phyloP scores from a whole-genome alignment of 2,329 filamentous ascomycete genomes.

The Nothopassalora personata region DNA sequence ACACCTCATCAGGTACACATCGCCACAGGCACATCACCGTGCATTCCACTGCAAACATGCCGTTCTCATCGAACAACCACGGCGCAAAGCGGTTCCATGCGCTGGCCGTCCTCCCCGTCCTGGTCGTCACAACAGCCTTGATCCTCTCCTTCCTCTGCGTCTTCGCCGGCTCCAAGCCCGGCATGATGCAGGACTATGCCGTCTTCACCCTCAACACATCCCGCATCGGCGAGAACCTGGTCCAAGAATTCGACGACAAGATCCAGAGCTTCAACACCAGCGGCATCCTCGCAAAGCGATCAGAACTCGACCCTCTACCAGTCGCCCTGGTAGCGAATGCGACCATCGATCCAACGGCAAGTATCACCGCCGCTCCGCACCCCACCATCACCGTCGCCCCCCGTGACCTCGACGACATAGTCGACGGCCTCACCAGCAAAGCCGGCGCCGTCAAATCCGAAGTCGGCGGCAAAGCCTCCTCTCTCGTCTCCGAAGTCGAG shows the following conservation, averaged over 20 bases:
- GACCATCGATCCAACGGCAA: background rate
- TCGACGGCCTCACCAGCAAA: slow-evolving; percentile 23
- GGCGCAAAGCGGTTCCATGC: slow-evolving; percentile 12
- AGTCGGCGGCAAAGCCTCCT: slow-evolving; percentile 18
- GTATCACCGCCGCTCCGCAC: slow-evolving; percentile 10
- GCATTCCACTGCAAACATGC: background rate
- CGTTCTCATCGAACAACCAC: background rate
- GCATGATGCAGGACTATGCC: slow-evolving; percentile 53
- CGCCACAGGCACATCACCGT: background rate
- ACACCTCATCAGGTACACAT: background rate
- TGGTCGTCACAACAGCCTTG: slow-evolving; percentile 49
- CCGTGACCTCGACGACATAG: slow-evolving; percentile 24
- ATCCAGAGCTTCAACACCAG: slow-evolving; percentile 21
- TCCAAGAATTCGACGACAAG: slow-evolving; percentile 28
- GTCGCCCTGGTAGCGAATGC: slow-evolving; percentile 1
- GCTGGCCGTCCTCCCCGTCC: slow-evolving; percentile 23
- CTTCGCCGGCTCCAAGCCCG: slow-evolving; percentile 54
- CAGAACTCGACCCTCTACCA: slow-evolving; percentile 8
- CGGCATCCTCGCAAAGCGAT: slow-evolving; percentile 16
- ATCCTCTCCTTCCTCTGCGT: slow-evolving; percentile 56
- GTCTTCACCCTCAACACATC: slow-evolving; percentile 57
- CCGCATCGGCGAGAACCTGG: slow-evolving; percentile 42
- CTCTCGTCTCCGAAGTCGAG: slow-evolving; percentile 20
- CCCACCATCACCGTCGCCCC: slow-evolving; percentile 20
- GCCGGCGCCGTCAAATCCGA: slow-evolving; percentile 16